Conservation (phyloP, 2,329 filamentous ascomycete genomes). For the Daldinia sp. region DNA sequence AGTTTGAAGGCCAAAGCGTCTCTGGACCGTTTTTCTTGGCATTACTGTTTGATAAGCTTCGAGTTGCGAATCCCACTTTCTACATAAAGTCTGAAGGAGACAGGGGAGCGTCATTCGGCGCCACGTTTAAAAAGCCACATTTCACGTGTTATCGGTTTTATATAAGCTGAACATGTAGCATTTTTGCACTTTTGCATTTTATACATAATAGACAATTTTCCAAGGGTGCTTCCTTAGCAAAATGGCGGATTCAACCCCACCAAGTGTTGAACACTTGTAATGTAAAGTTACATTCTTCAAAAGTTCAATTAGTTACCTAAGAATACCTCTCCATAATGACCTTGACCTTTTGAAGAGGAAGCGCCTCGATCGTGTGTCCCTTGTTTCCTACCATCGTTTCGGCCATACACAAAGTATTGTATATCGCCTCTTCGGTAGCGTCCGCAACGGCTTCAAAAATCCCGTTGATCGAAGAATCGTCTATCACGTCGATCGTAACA, state of each 20-base stretch:
- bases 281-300: no score
- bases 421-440: constrained; percentile 73
- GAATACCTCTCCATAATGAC: constrained; percentile 59
- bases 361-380: constrained; percentile 62
- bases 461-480: constrained; percentile 70
- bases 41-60: constrained; percentile 22
- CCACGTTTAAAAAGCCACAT: constrained; percentile 5
- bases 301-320: neutral
- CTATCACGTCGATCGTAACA: constrained; percentile 60
- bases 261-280: no score
- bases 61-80: constrained; percentile 7
- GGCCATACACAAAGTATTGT: constrained; percentile 72
- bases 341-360: constrained; percentile 61
- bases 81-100: neutral
- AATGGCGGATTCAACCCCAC: no score
- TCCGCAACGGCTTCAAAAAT: constrained; percentile 73
- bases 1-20: constrained; percentile 38
- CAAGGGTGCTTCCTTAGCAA: no score
- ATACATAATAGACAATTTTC: no score
- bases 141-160: neutral
- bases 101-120: neutral
- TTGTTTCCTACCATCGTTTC: constrained; percentile 68
- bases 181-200: no score
- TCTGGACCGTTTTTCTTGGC: constrained; percentile 30
- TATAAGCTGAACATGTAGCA: neutral